Evolutionary conservation across 148 eudicot species (phyloP), one percentile per base, ranked within the genome.

Genomic region (Rhododendron vialii): DNA sequence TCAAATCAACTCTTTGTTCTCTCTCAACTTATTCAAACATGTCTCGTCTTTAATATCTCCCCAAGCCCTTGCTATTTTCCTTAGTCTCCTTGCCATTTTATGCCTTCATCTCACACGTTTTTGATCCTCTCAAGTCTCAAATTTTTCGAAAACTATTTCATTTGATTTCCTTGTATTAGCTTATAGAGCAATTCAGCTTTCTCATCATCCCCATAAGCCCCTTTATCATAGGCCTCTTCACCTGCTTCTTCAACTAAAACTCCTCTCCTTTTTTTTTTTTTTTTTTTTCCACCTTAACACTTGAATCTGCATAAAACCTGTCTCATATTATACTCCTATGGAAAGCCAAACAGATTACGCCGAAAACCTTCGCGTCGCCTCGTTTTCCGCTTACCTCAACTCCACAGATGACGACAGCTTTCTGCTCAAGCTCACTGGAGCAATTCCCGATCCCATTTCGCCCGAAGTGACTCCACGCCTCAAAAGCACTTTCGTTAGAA

Each of bases 321-420:
- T 35, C 55, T 7, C 22, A 38, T 36, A 30, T 30, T 36, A 3
- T 28, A 28, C 76, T 71, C 36, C 26, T 81, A 93, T 93, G 94
- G 92, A 86, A 59, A 86, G 74, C 88, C 69, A 88, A 84, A 71
- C 30, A 4, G 79, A 88, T 45, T 67, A 79, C 67, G 2, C 81
- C 4, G 75, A 65, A 82, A 85, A 86, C 74, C 92, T 89, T 36
- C 93, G 96, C 9, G 98, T 93, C 35, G 96, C 91, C 51, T 95
- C 98, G 3, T 95, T 95, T 86, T 92, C 98, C 5, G 91, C 90
- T 5, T 95, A 95, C 83, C 95, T 95, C 55, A 91, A 92, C 82
- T 75, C 94, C 26, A 22, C 87, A 4, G 93, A 95, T 71, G 92
- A 92, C 6, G 89, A 92, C 69, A 71, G 76, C 41, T 90, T 91